Percentiles rank a stretch among this genome's conserved stretches.
Conservation (phyloP, 208 protist species). For the Wallacemonas sp. region DNA sequence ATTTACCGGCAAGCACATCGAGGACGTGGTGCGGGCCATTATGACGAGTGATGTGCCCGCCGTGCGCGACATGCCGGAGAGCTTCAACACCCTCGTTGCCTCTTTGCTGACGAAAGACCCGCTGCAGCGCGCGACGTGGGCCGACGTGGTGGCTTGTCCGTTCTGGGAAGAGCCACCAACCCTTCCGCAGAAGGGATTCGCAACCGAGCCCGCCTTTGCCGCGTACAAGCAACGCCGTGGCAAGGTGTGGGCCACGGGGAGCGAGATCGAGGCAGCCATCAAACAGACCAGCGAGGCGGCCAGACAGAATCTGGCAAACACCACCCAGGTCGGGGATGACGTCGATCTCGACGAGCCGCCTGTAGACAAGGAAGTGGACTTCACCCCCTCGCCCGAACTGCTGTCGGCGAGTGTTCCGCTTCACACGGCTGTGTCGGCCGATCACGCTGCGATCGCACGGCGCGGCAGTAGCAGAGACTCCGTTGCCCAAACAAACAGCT, state of each 20-base stretch:
- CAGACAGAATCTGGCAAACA: slow-evolving; percentile 21
- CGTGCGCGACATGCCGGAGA: slow-evolving; percentile 36
- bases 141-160: slow-evolving; percentile 53
- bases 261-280: slow-evolving; percentile 27
- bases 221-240: slow-evolving; percentile 23
- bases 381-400: slow-evolving; percentile 20
- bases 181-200: slow-evolving; percentile 27
- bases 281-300: slow-evolving; percentile 27
- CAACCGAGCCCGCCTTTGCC: slow-evolving; percentile 67
- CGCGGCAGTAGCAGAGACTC: not conserved
- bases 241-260: slow-evolving; percentile 15
- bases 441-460: not conserved
- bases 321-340: slow-evolving; percentile 33
- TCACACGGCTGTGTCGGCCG: not conserved
- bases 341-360: slow-evolving; percentile 22
- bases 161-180: slow-evolving; percentile 81
- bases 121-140: slow-evolving; percentile 72
- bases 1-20: slow-evolving; percentile 91
- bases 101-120: slow-evolving; percentile 83
- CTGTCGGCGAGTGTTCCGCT: not conserved
- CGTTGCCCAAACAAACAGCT: not conserved
- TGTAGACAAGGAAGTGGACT: slow-evolving; percentile 70
- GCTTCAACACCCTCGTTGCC: slow-evolving; percentile 68
- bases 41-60: slow-evolving; percentile 31
- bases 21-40: slow-evolving; percentile 93